phyloP scores from a whole-genome alignment of 2,329 filamentous ascomycete genomes.

The Fusarium succisae region DNA sequence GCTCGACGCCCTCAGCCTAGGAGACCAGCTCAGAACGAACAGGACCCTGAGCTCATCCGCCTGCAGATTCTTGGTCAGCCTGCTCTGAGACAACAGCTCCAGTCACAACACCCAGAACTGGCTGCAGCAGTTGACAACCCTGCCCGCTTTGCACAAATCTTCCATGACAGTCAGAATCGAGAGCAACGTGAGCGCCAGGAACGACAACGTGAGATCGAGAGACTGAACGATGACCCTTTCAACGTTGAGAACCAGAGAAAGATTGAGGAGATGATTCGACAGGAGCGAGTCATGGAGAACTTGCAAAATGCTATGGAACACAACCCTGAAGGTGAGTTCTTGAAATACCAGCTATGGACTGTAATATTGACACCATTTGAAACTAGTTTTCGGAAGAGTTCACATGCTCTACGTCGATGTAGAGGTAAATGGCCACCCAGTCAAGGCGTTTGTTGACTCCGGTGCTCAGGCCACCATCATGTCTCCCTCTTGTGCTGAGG shows the following conservation, averaged over 20 bases:
- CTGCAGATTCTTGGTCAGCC: slow-evolving; percentile 85
- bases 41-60: slow-evolving; percentile 83
- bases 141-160: slow-evolving; percentile 77
- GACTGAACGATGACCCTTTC: slow-evolving; percentile 93
- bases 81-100: slow-evolving; percentile 73
- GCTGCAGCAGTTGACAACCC: slow-evolving; percentile 80
- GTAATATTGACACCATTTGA: slow-evolving; percentile 6
- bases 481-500: slow-evolving; percentile 91
- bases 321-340: slow-evolving; percentile 85
- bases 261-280: slow-evolving; percentile 97
- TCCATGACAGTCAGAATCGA: slow-evolving; percentile 72
- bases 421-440: slow-evolving; percentile 89
- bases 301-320: slow-evolving; percentile 96
- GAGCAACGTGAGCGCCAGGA: slow-evolving; percentile 78
- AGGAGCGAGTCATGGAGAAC: slow-evolving; percentile 94
- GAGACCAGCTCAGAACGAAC: slow-evolving; percentile 49
- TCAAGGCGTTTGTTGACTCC: slow-evolving; percentile 97
- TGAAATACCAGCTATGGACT: background rate
- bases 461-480: slow-evolving; percentile 98
- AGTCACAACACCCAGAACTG: slow-evolving; percentile 78
- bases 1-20: slow-evolving; percentile 45
- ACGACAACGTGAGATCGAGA: slow-evolving; percentile 82
- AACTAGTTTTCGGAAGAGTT: slow-evolving; percentile 86
- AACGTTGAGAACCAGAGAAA: slow-evolving; percentile 89
- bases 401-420: slow-evolving; percentile 97